phyloP scores from a whole-genome alignment of 768 basidiomycete genomes.

The Lactarius vividus region DNA sequence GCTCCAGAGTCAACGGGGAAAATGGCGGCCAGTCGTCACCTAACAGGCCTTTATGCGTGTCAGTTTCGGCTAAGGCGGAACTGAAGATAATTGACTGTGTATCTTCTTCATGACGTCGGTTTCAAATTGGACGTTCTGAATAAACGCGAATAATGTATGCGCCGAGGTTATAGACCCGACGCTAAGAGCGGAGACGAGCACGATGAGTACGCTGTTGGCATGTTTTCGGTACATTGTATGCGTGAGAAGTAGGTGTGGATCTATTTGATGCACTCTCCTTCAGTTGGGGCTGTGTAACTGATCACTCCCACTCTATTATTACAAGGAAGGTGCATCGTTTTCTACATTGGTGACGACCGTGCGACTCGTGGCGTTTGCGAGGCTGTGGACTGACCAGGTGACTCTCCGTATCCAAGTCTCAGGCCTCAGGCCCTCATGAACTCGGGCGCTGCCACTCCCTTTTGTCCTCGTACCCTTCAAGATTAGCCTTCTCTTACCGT shows the following conservation, averaged over 20 bases:
- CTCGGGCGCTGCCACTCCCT: too few species aligned
- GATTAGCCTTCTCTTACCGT: background rate
- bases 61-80: background rate
- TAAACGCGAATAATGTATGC: constrained; percentile 2
- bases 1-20: background rate
- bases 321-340: background rate
- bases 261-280: background rate
- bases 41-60: constrained; percentile 2
- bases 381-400: background rate
- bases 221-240: background rate
- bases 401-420: too few species aligned
- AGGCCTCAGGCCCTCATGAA: too few species aligned
- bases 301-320: background rate
- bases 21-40: constrained; percentile 11
- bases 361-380: background rate
- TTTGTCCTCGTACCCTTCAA: too few species aligned
- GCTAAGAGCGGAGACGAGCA: constrained; percentile 7
- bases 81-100: constrained; percentile 1
- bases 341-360: background rate
- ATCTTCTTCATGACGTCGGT: background rate
- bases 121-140: constrained; percentile 7
- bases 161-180: constrained; percentile 6
- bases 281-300: background rate
- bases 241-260: background rate
- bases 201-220: background rate